A percentile compares a stretch with the other conserved stretches of the same genome.
Conservation (phyloP, 805 yeast genomes). For the Candida multigemmis region DNA sequence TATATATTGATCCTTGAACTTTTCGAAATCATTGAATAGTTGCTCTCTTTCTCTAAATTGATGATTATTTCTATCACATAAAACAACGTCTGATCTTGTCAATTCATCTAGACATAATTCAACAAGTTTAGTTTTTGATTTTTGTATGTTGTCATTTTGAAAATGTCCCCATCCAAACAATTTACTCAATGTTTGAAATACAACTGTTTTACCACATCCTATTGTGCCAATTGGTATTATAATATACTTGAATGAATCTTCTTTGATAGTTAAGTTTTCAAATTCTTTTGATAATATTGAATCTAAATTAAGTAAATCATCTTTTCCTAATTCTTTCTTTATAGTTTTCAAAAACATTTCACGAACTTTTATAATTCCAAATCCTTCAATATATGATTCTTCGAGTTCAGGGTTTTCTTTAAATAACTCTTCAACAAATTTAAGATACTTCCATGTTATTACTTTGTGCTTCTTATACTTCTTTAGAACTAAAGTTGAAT, state of each 20-base stretch:
- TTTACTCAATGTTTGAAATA: conserved; percentile 47
- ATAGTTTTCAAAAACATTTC: conserved; percentile 48
- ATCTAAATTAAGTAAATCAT: conserved; percentile 6
- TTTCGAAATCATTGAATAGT: conserved; percentile 44
- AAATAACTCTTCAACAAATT: conserved; percentile 53
- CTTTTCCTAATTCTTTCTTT: conserved; percentile 26
- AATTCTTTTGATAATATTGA: conserved; percentile 7
- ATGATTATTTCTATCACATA: conserved; percentile 83
- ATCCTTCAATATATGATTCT: conserved; percentile 41
- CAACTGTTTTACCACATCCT: conserved; percentile 93
- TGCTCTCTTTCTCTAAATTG: conserved; percentile 59
- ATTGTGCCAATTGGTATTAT: conserved; percentile 81
- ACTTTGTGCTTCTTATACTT: conserved; percentile 44
- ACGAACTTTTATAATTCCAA: conserved; percentile 70
- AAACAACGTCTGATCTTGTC: conserved; percentile 36
- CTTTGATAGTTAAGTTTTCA: conserved; percentile 8
- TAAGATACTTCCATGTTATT: conserved; percentile 59
- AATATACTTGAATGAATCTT: conserved; percentile 42
- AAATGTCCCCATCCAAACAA: conserved; percentile 60
- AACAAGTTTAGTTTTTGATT: conserved; percentile 41
- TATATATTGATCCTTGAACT: conserved; percentile 34
- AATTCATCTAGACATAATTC: conserved; percentile 30
- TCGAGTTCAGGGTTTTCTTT: conserved; percentile 36
- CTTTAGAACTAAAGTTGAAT: conserved; percentile 18
- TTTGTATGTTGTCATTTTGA: conserved; percentile 69